Evolutionary conservation across 2,329 filamentous ascomycete species (phyloP).

Genomic region (Sphaerulina populicola): DNA sequence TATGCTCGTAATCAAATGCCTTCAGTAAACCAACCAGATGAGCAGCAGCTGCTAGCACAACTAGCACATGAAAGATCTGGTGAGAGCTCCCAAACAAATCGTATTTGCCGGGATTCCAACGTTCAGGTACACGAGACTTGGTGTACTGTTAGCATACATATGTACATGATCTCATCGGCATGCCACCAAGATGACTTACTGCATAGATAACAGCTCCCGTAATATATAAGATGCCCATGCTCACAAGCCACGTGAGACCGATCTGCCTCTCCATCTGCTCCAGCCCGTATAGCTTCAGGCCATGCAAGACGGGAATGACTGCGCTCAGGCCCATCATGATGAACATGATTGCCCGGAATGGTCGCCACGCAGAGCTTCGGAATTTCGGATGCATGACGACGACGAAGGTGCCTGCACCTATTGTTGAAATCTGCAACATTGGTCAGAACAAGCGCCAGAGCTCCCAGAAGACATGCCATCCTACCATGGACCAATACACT

Average conservation of each 20-base stretch:
- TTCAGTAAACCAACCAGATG: conserved; percentile 74
- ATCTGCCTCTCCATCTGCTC: conserved; percentile 61
- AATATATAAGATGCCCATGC: conserved; percentile 78
- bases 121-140: conserved; percentile 72
- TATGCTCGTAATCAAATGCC: conserved; percentile 79
- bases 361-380: conserved; percentile 72
- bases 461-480: conserved; percentile 20
- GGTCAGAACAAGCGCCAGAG: conserved; percentile 1
- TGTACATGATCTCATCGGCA: not conserved
- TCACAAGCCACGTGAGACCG: conserved; percentile 68
- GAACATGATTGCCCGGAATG: conserved; percentile 83
- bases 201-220: conserved; percentile 80
- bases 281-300: conserved; percentile 58
- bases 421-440: conserved; percentile 57
- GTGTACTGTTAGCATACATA: too few relatives aligned
- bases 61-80: conserved; percentile 89
- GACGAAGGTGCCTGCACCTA: conserved; percentile 66
- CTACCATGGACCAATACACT: conserved; percentile 67
- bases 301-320: conserved; percentile 74
- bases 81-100: conserved; percentile 92
- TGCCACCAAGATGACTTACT: conserved; percentile 42
- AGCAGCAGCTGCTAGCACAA: conserved; percentile 69
- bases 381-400: conserved; percentile 77
- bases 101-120: conserved; percentile 65
- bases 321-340: conserved; percentile 77